Percentiles rank a stretch among this genome's conserved stretches.
phyloP scores from a whole-genome alignment of 164 flowering plant species.

The Berberis thunbergii region DNA sequence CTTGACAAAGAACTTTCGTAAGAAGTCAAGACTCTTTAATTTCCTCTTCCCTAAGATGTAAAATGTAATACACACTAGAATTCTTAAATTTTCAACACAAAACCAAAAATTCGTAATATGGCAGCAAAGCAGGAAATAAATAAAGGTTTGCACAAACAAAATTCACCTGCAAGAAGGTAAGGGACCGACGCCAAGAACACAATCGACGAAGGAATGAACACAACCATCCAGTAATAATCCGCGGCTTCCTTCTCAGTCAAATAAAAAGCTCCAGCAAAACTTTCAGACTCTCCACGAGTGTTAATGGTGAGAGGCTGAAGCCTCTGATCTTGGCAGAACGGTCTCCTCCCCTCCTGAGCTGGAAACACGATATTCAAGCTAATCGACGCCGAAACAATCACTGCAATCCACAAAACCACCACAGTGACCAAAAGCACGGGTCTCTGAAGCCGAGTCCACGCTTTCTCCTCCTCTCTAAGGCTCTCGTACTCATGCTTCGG shows the following conservation, averaged over 20 bases:
- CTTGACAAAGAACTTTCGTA: too few species aligned
- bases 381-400: constrained; percentile 39
- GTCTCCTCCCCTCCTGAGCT: constrained; percentile 31
- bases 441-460: constrained; percentile 56
- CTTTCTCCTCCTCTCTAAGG: constrained; percentile 76
- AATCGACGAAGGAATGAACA: constrained; percentile 64
- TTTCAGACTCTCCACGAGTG: constrained; percentile 39
- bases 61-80: too few species aligned
- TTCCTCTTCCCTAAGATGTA: too few species aligned
- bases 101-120: too few species aligned
- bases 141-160: background rate
- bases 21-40: too few species aligned
- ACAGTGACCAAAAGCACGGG: constrained; percentile 29
- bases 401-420: constrained; percentile 25
- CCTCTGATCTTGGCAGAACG: constrained; percentile 50
- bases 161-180: constrained; percentile 72
- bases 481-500: constrained; percentile 83
- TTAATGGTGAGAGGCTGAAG: constrained; percentile 39
- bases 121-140: too few species aligned
- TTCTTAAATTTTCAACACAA: too few species aligned
- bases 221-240: constrained; percentile 79
- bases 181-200: constrained; percentile 39
- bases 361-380: constrained; percentile 75
- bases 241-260: constrained; percentile 79
- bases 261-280: constrained; percentile 63